Base-by-base conservation (phyloP, 108 stramenopile species). In the Stephanodiscus triporus region DNA sequence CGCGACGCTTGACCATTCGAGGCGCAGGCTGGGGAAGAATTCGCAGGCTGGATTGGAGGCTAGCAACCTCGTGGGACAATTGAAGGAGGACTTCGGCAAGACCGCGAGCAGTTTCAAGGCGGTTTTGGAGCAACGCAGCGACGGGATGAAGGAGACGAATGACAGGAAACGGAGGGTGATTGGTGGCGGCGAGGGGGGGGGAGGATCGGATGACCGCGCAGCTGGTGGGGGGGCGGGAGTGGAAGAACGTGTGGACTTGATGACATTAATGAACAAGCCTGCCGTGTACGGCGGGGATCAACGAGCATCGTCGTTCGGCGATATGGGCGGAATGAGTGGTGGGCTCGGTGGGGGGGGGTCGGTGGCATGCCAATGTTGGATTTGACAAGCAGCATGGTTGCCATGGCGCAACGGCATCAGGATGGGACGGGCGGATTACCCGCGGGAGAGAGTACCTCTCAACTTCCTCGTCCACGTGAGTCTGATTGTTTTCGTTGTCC, bases 1-100 rank as follows among this genome's bases (percentile, higher is more conserved):
- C 10, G 45, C 68, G 14, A 64, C 77, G 9, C 84, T 91, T 68
- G 77, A 84, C n/a, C 70, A 82, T 48, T 87, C 88, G 54, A 90
- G 91, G 56, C 77, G 88, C 36, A 62, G 78, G 40, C 45, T 95
- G 56, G 91, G 91, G 53, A 82, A 85, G 68, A 87, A 88, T 70
- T 84, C 77, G 54, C 93, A 95, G 77, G 86, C 86, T 23, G 91
- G 90, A 56, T 85, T 90, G 83, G 88, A 92, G 76, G 89, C 90
- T 4, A 81, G 85, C 49, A 95, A 95, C 75, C 51, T 95, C 14
- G 89, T 90, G 22, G 89, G 85, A 42, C 86, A 85, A 54, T 74
- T 95, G 42, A 82, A 89, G 76, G 84, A 90, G 65, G 91, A 91
- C 51, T 95, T 91, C 68, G 93, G 84, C 6, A 81, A 89, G 68